phyloP scores from a whole-genome alignment of 2,329 filamentous ascomycete genomes.

The Sarocladiaceae sp. region DNA sequence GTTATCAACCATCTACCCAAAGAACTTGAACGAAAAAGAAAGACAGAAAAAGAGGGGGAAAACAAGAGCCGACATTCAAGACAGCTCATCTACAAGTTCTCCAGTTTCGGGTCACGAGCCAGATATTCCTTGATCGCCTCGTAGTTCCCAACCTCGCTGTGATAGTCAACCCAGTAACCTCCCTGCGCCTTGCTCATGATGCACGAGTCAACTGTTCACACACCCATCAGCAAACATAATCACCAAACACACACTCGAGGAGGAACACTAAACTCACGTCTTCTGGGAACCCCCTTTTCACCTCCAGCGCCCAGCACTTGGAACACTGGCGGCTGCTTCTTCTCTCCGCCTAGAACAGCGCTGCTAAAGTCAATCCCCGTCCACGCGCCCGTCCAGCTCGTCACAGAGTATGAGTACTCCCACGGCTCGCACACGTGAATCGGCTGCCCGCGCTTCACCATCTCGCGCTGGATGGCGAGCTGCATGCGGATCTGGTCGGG shows the following conservation, averaged over 20 bases:
- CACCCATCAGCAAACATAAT: background rate
- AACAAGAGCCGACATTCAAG: no score
- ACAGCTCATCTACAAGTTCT: no score
- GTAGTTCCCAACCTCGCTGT: background rate
- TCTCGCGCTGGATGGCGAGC: background rate
- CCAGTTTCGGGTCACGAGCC: background rate
- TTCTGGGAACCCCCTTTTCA: background rate
- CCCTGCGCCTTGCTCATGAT: background rate
- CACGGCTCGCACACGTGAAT: background rate
- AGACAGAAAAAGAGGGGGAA: no score
- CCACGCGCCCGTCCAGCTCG: background rate
- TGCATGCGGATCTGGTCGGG: background rate
- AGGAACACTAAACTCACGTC: background rate
- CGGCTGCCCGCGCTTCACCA: background rate
- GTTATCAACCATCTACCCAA: no score
- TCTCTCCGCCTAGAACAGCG: background rate
- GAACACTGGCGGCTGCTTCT: background rate
- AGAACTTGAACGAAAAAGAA: no score
- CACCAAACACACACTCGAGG: background rate
- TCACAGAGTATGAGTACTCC: background rate
- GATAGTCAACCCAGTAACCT: background rate
- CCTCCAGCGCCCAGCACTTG: background rate
- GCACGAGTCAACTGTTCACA: background rate
- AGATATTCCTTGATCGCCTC: background rate
- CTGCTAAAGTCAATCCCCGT: background rate